These are phyloP conservation scores for Globisporangium polare DNA, from an alignment of 352 stramenopile genomes.

Conservation along the genomic window DNA sequence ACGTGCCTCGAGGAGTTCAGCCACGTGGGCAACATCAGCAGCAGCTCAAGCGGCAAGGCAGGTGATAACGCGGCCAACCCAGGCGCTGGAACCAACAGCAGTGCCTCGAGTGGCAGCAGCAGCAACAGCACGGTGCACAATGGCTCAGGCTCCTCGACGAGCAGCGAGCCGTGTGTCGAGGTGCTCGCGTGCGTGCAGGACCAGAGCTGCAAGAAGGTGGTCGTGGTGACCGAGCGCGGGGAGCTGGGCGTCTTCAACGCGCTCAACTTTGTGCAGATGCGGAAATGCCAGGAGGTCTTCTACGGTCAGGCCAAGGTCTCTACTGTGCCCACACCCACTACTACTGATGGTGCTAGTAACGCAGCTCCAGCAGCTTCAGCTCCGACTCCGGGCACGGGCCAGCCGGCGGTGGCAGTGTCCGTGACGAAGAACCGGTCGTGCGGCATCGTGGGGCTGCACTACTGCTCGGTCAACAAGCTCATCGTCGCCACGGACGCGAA, in stretches of 20 bases:
- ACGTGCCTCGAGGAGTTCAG: slow-evolving; percentile 54
- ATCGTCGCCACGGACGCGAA: slow-evolving; percentile 46
- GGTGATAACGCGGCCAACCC: slow-evolving; percentile 1
- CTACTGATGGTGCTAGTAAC: background rate
- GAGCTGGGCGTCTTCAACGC: slow-evolving; percentile 67
- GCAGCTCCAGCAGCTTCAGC: background rate
- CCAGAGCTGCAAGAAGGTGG: slow-evolving; percentile 53
- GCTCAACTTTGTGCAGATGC: slow-evolving; percentile 72
- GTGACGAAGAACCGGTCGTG: slow-evolving; percentile 24
- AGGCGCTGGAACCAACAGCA: no score
- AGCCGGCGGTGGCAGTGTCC: background rate
- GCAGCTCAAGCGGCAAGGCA: background rate
- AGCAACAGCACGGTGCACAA: slow-evolving; percentile 15
- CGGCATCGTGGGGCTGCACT: slow-evolving; percentile 55
- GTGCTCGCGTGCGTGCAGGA: slow-evolving; percentile 55
- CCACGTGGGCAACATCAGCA: slow-evolving; percentile 28
- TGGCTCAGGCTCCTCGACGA: slow-evolving; percentile 8
- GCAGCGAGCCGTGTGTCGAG: slow-evolving; percentile 29
- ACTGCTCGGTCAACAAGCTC: slow-evolving; percentile 75
- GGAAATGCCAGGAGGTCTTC: slow-evolving; percentile 54
- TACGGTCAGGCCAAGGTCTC: slow-evolving; percentile 3
- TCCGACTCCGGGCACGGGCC: background rate
- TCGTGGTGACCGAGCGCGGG: slow-evolving; percentile 51
- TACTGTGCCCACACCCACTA: background rate
- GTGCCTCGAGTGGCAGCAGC: background rate